Conservation (phyloP, 176 grass and related monocot genomes). For the Aegilops bicornis region DNA sequence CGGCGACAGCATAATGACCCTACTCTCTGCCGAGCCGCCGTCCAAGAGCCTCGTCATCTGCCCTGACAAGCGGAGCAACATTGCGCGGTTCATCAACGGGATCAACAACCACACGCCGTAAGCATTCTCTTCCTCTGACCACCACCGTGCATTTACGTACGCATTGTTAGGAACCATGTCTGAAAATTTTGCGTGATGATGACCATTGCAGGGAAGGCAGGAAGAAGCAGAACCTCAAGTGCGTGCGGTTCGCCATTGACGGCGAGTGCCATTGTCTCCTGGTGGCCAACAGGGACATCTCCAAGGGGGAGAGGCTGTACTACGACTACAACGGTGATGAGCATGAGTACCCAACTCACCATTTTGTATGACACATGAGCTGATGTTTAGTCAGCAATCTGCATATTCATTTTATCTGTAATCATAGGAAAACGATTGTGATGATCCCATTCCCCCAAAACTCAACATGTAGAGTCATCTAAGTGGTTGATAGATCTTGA, state of each 20-base stretch:
- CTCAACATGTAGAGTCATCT: neutral
- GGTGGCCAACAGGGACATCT: conserved; percentile 78
- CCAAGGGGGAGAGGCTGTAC: conserved; percentile 89
- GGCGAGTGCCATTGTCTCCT: conserved; percentile 81
- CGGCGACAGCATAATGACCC: conserved; percentile 96
- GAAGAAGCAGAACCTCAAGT: conserved; percentile 99
- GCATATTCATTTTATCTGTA: conserved; percentile 6
- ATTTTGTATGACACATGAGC: conserved; percentile 85
- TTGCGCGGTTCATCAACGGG: conserved; percentile 94
- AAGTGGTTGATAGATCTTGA: neutral
- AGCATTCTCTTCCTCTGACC: neutral
- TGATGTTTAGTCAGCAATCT: neutral
- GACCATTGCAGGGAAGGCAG: conserved; percentile 58
- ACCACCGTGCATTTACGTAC: too few relatives aligned
- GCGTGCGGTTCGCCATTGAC: conserved; percentile 61
- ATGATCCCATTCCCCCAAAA: conserved; percentile 1
- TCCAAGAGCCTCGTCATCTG: conserved; percentile 85
- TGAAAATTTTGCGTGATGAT: neutral
- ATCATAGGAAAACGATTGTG: neutral
- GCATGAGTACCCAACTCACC: conserved; percentile 94
- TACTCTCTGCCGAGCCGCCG: conserved; percentile 53
- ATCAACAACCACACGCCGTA: conserved; percentile 89
- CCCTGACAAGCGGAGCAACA: conserved; percentile 83
- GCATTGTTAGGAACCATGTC: neutral
- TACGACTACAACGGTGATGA: conserved; percentile 92